These are phyloP conservation scores for Globisporangium orthogonon DNA, from an alignment of 352 stramenopile species.

Conservation along the genomic window DNA sequence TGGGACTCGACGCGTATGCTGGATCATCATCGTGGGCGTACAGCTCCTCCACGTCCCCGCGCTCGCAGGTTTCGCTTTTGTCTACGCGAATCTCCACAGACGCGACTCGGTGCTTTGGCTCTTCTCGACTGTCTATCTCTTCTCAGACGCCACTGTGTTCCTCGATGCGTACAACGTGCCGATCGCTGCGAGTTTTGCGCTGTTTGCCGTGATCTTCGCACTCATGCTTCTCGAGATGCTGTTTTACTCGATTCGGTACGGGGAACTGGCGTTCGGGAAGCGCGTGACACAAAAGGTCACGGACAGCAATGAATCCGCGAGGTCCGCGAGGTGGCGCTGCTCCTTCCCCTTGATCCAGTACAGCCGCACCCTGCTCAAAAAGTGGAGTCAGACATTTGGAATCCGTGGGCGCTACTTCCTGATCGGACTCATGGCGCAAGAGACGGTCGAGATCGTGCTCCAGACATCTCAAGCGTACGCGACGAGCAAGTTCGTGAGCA, in stretches of 20 bases:
- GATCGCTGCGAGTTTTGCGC: conserved; percentile 1
- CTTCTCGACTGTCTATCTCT: conserved; percentile 7
- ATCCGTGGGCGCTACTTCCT: conserved; percentile 10
- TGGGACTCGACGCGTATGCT: conserved; percentile 2
- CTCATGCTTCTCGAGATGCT: conserved; percentile 2
- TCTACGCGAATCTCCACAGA: conserved; percentile 3
- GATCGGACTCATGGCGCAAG: conserved; percentile 5
- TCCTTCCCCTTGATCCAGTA: neutral
- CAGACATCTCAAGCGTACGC: conserved; percentile 8
- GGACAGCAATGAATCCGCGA: neutral
- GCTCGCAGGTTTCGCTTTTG: neutral
- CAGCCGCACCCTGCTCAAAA: neutral
- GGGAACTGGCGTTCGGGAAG: conserved; percentile 2
- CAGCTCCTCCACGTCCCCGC: conserved; percentile 3
- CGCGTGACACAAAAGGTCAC: neutral
- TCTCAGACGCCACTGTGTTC: conserved; percentile 4
- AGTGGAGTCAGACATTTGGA: conserved; percentile 5
- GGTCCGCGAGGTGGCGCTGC: neutral
- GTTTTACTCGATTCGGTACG: conserved; percentile 6
- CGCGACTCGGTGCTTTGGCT: conserved; percentile 6
- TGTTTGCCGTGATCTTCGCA: conserved; percentile 3
- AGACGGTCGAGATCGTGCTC: conserved; percentile 4
- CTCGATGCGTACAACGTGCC: neutral
- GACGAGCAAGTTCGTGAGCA: conserved; percentile 11
- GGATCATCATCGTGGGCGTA: conserved; percentile 4